Base-by-base conservation (phyloP, 2,329 filamentous ascomycete species). In the Arachnopeziza araneosa region DNA sequence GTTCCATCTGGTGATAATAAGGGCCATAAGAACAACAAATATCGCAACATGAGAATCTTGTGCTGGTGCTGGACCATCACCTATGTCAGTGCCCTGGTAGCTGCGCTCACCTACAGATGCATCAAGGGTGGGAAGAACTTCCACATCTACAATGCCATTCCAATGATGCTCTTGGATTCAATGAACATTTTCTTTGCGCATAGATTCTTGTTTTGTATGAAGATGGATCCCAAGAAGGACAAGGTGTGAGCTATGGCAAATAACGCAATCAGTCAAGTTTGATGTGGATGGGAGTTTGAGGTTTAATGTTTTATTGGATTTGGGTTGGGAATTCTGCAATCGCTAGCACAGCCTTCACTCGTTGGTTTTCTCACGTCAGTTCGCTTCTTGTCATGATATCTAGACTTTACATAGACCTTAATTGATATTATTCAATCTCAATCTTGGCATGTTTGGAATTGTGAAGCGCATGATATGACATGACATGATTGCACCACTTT, bases 161-260 rank as follows among this genome's bases (percentile, higher is more conserved):
- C 58, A 1, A 23, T 57, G 54, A 24, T 60, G n/a, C 51, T 60
- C 12, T 17, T 60, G 36, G 58, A 60, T 51, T 10, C 54, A 1
- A 60, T 60, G 58, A 57, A 60, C 21, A 21, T 60, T 21, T 60
- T 57, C 58, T 57, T 60, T 23, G 54, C 58, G 24, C 58, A 60
- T 51, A 50, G 58, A 17, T 60, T 60, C 24, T 26, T 60, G 50
- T 54, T 60, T 14, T 60, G 58, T 50, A 30, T 54, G 12, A 54
- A 51, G 26, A 57, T 54, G 51, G 36, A 44, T 14, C 36, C 36
- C 36, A 54, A 57, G 24, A 36, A 50, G 52, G n/a, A 36, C 21
- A 9, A 23, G 30, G 26, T 17, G 48, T 32, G 53, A 54, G 53
- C 26, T 9, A 30, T 6, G 17, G 36, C 12, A 7, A 4, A 14